These are phyloP conservation scores for Cyphellophora europaea DNA, from an alignment of 2,329 filamentous ascomycete genomes.

Conservation along the genomic window DNA sequence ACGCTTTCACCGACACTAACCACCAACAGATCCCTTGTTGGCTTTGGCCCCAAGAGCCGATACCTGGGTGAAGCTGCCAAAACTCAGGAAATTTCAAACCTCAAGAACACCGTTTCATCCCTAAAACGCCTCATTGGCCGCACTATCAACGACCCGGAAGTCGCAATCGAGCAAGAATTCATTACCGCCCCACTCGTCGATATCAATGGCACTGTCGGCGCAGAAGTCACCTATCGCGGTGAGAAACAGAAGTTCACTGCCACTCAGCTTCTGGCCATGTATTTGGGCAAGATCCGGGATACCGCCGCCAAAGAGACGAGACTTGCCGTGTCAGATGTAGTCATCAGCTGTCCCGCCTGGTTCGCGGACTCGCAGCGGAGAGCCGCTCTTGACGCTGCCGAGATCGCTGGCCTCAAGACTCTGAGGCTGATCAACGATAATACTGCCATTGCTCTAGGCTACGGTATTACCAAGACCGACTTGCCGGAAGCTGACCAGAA, in stretches of 20 bases:
- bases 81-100: constrained; percentile 98
- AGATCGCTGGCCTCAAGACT: constrained; percentile 86
- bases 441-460: constrained; percentile 89
- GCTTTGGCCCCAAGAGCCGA: constrained; percentile 87
- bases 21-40: constrained; percentile 67
- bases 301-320: constrained; percentile 81
- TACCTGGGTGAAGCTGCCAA: constrained; percentile 93
- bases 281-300: constrained; percentile 84
- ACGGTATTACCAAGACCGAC: constrained; percentile 96
- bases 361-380: constrained; percentile 93
- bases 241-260: constrained; percentile 95
- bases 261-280: constrained; percentile 91
- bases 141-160: constrained; percentile 78
- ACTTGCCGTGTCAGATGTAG: constrained; percentile 83
- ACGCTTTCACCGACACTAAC: constrained; percentile 4
- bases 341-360: constrained; percentile 91
- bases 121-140: constrained; percentile 91
- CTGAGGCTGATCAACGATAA: constrained; percentile 97
- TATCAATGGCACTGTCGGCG: constrained; percentile 87
- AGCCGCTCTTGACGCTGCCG: constrained; percentile 78
- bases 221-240: constrained; percentile 84
- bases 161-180: constrained; percentile 85
- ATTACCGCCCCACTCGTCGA: constrained; percentile 80
- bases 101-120: constrained; percentile 94
- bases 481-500: constrained; percentile 82